These are phyloP conservation scores for Lentinula sp. DNA, from an alignment of 768 basidiomycete genomes.

Conservation along the genomic window DNA sequence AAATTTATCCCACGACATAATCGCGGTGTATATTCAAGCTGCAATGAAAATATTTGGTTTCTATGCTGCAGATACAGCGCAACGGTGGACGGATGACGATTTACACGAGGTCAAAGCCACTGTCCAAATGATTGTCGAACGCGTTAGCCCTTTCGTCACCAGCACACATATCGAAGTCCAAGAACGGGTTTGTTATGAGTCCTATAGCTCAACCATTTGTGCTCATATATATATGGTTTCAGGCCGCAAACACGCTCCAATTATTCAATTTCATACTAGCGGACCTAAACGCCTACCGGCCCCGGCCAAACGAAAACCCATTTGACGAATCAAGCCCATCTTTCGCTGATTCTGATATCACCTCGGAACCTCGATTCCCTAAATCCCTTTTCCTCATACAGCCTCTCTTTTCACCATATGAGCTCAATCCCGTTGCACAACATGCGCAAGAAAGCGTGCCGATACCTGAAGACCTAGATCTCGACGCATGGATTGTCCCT, in stretches of 20 bases:
- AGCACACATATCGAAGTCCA: conserved; percentile 83
- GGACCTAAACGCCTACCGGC: conserved; percentile 55
- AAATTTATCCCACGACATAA: conserved; percentile 54
- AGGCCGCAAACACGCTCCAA: conserved; percentile 81
- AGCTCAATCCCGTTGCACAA: conserved; percentile 79
- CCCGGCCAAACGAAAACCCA: conserved; percentile 28
- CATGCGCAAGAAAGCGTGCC: conserved; percentile 78
- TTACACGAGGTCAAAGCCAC: conserved; percentile 56
- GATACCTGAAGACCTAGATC: conserved; percentile 78
- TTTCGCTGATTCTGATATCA: conserved; percentile 26
- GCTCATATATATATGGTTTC: conserved; percentile 8
- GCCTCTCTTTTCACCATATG: conserved; percentile 71
- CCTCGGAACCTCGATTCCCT: conserved; percentile 57
- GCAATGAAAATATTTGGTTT: conserved; percentile 81
- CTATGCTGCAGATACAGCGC: conserved; percentile 74
- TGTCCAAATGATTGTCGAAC: conserved; percentile 55
- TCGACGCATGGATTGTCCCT: conserved; percentile 81
- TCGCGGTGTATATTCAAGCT: conserved; percentile 78
- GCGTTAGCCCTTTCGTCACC: conserved; percentile 51
- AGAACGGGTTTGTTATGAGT: conserved; percentile 64
- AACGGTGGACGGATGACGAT: conserved; percentile 70
- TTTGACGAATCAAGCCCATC: conserved; percentile 31
- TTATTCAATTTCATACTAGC: conserved; percentile 72
- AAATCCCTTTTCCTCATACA: conserved; percentile 84
- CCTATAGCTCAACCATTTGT: not conserved